These are phyloP conservation scores for Saccharomycopsis lassenensis DNA, from an alignment of 805 yeast genomes.

Conservation along the genomic window DNA sequence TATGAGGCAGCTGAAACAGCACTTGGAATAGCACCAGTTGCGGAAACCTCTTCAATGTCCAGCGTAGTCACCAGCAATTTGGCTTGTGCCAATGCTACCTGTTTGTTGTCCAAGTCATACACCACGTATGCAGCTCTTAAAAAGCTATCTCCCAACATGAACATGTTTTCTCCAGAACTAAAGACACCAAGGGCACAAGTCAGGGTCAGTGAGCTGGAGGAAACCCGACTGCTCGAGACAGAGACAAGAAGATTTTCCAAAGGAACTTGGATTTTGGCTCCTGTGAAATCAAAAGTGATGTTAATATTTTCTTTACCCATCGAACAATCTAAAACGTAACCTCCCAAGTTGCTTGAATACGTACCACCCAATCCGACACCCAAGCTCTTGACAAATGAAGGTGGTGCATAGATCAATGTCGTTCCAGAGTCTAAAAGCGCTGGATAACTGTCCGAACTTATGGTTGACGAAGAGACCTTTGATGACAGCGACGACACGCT, in stretches of 20 bases:
- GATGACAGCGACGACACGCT: slow-evolving; percentile 20
- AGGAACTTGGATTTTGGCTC: slow-evolving; percentile 43
- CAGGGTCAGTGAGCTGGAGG: slow-evolving; percentile 20
- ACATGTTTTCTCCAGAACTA: slow-evolving; percentile 25
- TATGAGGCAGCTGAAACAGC: slow-evolving; percentile 38
- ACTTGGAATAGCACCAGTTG: slow-evolving; percentile 35
- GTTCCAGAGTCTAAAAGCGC: slow-evolving; percentile 51
- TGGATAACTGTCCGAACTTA: slow-evolving; percentile 22
- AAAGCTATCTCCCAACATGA: slow-evolving; percentile 44
- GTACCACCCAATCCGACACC: slow-evolving; percentile 23
- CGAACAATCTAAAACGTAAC: slow-evolving; percentile 38
- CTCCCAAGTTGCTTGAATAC: slow-evolving; percentile 32
- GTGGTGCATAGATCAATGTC: slow-evolving; percentile 38
- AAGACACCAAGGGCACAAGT: slow-evolving; percentile 37
- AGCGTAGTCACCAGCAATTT: slow-evolving; percentile 19
- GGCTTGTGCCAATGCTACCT: slow-evolving; percentile 35
- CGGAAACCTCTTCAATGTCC: slow-evolving; percentile 28
- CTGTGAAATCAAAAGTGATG: slow-evolving; percentile 46
- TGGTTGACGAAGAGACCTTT: slow-evolving; percentile 17
- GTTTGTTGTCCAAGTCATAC: slow-evolving; percentile 38
- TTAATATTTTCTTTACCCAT: slow-evolving; percentile 22
- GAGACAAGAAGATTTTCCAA: slow-evolving; percentile 24
- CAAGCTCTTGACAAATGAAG: slow-evolving; percentile 22
- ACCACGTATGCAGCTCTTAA: slow-evolving; percentile 42
- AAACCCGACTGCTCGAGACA: slow-evolving; percentile 3